Conservation (phyloP, 2,329 filamentous ascomycete species). For the Dothistroma septosporum region DNA sequence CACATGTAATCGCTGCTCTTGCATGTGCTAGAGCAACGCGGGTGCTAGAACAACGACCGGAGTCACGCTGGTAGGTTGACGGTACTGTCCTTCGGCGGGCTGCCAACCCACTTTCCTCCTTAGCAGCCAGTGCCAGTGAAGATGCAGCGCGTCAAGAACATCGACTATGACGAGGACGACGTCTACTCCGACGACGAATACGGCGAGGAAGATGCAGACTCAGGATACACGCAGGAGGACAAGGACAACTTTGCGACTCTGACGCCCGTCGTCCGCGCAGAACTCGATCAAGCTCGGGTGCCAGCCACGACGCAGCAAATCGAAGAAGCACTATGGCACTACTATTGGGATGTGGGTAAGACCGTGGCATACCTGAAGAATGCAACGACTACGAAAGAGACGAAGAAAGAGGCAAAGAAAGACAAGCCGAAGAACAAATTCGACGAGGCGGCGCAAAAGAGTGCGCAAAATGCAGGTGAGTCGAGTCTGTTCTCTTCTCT, state of each 20-base stretch:
- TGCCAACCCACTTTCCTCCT: neutral
- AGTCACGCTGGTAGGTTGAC: neutral
- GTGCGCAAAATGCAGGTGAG: conserved; percentile 46
- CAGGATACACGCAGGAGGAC: conserved; percentile 40
- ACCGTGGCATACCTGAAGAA: conserved; percentile 72
- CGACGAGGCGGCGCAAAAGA: conserved; percentile 45
- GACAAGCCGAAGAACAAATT: conserved; percentile 43
- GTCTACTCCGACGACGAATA: conserved; percentile 49
- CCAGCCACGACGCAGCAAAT: conserved; percentile 67
- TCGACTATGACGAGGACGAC: conserved; percentile 50
- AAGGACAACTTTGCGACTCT: conserved; percentile 32
- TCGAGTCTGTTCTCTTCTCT: conserved; percentile 19
- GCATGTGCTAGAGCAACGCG: neutral
- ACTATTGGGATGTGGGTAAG: conserved; percentile 90
- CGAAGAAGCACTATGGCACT: conserved; percentile 88
- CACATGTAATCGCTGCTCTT: neutral
- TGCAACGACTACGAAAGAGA: conserved; percentile 21
- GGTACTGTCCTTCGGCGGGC: neutral
- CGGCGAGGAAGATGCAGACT: conserved; percentile 36
- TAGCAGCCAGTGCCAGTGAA: neutral
- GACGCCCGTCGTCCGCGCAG: conserved; percentile 33
- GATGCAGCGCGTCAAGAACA: conserved; percentile 45
- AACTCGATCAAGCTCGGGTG: conserved; percentile 31
- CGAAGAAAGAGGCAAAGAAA: conserved; percentile 32
- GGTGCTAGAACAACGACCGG: neutral